Evolutionary conservation across 129 eudicot genomes (phyloP), one percentile per base, ranked within the genome.

Genomic region (Saposhnikovia divaricata): DNA sequence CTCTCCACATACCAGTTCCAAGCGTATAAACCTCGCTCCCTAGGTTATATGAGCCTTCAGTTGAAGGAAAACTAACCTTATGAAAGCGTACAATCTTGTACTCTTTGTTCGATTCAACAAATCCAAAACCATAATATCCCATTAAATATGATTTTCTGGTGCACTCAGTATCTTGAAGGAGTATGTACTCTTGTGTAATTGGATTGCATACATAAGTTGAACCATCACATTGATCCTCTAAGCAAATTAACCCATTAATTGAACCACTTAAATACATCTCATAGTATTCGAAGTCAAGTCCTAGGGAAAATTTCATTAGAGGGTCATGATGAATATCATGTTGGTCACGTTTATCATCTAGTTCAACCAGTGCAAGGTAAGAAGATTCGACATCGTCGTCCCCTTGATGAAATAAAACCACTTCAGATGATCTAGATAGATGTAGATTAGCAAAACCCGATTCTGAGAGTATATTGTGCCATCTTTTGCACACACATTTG

Each of bases 1-100:
- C 59, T 77, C 91, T 82, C 91, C 89, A 90, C 43, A 77, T 73
- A 4, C 83, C 80, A 7, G 88, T 82, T 53, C 89, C 88, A 68
- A 82, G 85, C 10, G 88, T 84, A 81, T 87, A 89, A 44, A 89
- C 78, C 80, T 75, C 83, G 14, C 82, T 81, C 68, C 77, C 88
- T n/a, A 51, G 61, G 18, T 70, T 46, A 1, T 75, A 11, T 19
- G 63, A 25, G n/a, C 27, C 10, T 38, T 31, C 16, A 18, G 42
- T 12, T 4, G 39, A 18, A 6, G 40, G 37, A 18, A 42, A 40
- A 53, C 43, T 31, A 47, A 55, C 78, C n/a, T 80, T 77, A 46
- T 38, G 80, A 18, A 75, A 79, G 14, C 83, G 77, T 15, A 85
- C 80, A 34, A 85, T 80, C 74, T 87, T 87, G 80, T 85, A 83